phyloP scores from a whole-genome alignment of 2,329 filamentous ascomycete species.

The Colletotrichum siamense region DNA sequence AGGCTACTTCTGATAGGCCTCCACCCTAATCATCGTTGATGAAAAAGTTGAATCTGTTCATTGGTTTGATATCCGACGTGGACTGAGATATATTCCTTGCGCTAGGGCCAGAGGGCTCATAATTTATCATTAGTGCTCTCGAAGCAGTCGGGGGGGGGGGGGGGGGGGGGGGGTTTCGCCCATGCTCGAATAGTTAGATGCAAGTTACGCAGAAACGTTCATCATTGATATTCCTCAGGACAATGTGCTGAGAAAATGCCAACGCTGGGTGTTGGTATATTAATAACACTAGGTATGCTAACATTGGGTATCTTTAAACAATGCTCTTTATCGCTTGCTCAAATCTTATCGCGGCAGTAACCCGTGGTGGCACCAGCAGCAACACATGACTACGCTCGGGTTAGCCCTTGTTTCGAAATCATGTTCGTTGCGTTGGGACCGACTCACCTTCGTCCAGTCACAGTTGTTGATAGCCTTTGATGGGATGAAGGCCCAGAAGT shows the following conservation, averaged over 20 bases:
- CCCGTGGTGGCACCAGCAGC: neutral
- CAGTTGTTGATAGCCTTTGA: conserved; percentile 2
- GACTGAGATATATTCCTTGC: neutral
- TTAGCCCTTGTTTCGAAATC: neutral
- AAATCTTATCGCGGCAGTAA: neutral
- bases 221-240: neutral
- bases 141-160: too few relatives aligned
- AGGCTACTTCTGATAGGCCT: too few relatives aligned
- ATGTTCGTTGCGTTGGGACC: fast-evolving
- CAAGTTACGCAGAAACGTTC: neutral
- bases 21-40: too few relatives aligned
- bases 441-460: neutral
- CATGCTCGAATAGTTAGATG: fast-evolving
- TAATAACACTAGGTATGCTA: neutral
- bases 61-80: neutral
- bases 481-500: neutral
- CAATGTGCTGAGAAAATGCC: fast-evolving
- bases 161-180: too few relatives aligned
- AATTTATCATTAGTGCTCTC: neutral
- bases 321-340: neutral
- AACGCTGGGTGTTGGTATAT: neutral
- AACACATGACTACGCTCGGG: neutral
- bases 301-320: neutral
- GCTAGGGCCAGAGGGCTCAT: neutral
- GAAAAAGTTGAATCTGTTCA: neutral